These are phyloP conservation scores for Tylopilus vinaceipallidus DNA, from an alignment of 768 basidiomycete genomes.

Conservation along the genomic window DNA sequence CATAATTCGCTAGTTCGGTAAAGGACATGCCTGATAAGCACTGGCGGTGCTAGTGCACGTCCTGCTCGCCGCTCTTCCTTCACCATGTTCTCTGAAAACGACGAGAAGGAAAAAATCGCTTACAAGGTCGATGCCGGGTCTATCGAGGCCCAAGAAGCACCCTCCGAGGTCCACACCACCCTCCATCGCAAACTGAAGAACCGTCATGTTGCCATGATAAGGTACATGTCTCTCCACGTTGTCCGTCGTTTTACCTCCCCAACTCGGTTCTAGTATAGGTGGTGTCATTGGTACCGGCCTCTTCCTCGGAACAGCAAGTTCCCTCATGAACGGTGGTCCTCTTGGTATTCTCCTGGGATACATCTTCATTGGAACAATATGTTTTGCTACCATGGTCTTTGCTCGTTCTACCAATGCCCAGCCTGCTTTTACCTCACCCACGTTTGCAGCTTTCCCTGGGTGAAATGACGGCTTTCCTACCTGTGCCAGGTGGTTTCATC, in stretches of 20 bases:
- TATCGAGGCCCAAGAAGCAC: slow-evolving; percentile 7
- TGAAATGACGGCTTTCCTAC: slow-evolving; percentile 47
- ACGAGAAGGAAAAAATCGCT: neutral
- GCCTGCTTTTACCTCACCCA: neutral
- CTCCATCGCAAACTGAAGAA: slow-evolving; percentile 33
- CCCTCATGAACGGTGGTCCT: slow-evolving; percentile 43
- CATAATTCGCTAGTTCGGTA: too few relatives aligned
- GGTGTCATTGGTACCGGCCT: slow-evolving; percentile 44
- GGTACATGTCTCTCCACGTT: slow-evolving; percentile 7
- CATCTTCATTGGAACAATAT: slow-evolving; percentile 35
- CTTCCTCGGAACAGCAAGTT: slow-evolving; percentile 34
- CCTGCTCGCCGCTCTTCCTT: too few relatives aligned
- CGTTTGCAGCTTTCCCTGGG: slow-evolving; percentile 33
- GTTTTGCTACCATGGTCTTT: slow-evolving; percentile 38
- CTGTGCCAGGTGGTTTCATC: slow-evolving; percentile 45
- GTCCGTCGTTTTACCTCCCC: neutral
- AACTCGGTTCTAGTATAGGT: slow-evolving; percentile 27
- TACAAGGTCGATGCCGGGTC: slow-evolving; percentile 7
- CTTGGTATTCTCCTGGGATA: slow-evolving; percentile 45
- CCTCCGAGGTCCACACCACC: neutral
- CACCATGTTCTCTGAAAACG: too few relatives aligned
- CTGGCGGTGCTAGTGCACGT: too few relatives aligned
- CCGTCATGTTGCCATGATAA: slow-evolving; percentile 37
- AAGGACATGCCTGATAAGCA: too few relatives aligned
- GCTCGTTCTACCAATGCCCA: neutral